Base-by-base conservation (phyloP, 345 rosid species). In the Citrus hindsii region DNA sequence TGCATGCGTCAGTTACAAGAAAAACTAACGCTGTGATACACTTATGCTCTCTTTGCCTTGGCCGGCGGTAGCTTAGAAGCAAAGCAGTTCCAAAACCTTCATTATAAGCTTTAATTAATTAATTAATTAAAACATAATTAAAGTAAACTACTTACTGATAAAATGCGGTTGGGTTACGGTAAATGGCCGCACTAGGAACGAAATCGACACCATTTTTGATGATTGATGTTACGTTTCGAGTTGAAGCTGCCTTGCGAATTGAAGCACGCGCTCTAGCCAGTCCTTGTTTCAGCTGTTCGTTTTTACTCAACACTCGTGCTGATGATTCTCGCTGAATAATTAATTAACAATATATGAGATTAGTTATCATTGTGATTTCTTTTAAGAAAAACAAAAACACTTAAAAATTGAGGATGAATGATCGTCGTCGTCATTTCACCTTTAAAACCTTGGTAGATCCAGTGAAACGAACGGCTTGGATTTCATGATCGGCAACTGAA, bases 201-300 rank as follows among this genome's bases (percentile, higher is more conserved):
- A 80, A 82, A 12, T 2, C 48, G 72, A 37, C 76, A 48, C 66
- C 77, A 76, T 70, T 33, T 33, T 69, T 78, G 69, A 68, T 4
- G 74, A 79, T 80, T 62, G 80, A 70, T 10, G 85, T 64, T 69
- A 38, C n/a, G 73, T 80, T 81, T n/a, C 76, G 82, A 38, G 73
- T 42, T 2, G 75, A 71, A 58, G 85, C 83, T n/a, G 91, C 97
- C 58, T 73, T 75, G 0, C 65, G 84, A 58, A 93, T 93, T 24
- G 90, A 86, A 51, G 89, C 91, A 68, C 98, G 89, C 7, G 97
- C 94, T 77, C 85, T 78, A 8, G 87, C 89, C 1, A 93, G 84
- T 85, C 91, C 98, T 61, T 70, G 76, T 70, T 77, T 87, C 46
- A 40, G 77, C 74, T 79, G 79, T 77, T 42, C 56, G 80, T 28